Evolutionary conservation across 352 stramenopile genomes (phyloP).

Genomic region (Phytophthora nicotianae): DNA sequence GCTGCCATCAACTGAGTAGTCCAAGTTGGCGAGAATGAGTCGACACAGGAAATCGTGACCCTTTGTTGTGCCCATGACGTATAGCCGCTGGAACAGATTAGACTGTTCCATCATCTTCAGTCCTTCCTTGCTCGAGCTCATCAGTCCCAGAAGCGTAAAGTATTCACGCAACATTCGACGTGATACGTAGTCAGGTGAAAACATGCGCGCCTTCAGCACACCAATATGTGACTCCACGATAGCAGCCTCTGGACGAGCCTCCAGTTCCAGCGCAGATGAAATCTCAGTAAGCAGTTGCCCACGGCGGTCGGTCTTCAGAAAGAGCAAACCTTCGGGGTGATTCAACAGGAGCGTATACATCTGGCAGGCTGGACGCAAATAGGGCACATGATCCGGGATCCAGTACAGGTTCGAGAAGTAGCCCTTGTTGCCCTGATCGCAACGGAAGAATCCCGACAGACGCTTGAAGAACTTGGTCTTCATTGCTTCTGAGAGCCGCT

Average conservation of each 20-base stretch:
- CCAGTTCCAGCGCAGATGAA: constrained; percentile 80
- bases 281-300: constrained; percentile 88
- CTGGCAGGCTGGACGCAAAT: constrained; percentile 85
- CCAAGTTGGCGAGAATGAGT: constrained; percentile 87
- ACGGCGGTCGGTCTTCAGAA: constrained; percentile 87
- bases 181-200: constrained; percentile 87
- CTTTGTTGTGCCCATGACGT: constrained; percentile 88
- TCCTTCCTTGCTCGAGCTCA: constrained; percentile 90
- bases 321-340: constrained; percentile 84
- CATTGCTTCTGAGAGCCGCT: constrained; percentile 88
- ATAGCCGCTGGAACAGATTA: constrained; percentile 87
- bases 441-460: constrained; percentile 90
- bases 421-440: constrained; percentile 88
- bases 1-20: constrained; percentile 89
- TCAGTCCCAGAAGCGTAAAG: constrained; percentile 86
- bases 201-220: constrained; percentile 87
- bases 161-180: constrained; percentile 90
- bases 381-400: constrained; percentile 91
- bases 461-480: constrained; percentile 94
- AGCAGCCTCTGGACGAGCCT: constrained; percentile 82
- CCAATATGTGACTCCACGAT: constrained; percentile 91
- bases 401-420: constrained; percentile 90
- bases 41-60: constrained; percentile 90
- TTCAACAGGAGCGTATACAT: constrained; percentile 91
- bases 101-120: constrained; percentile 92